Evolutionary conservation across 140 eudicot genomes (phyloP).

Genomic region (Oenanthe javanica): DNA sequence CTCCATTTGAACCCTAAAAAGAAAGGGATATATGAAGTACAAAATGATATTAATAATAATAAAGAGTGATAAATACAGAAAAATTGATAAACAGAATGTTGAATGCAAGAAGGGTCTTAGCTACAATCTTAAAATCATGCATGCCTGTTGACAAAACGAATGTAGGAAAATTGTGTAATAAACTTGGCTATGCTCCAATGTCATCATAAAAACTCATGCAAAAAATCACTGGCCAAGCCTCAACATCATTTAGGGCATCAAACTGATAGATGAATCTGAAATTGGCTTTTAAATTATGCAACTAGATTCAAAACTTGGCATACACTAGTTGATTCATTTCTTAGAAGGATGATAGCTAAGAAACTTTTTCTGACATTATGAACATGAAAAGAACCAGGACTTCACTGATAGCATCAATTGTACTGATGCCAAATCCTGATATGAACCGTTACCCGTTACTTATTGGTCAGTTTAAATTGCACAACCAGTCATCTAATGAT

Average conservation of each 20-base stretch:
- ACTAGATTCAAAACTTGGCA: background rate
- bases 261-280: background rate
- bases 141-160: background rate
- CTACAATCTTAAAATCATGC: background rate
- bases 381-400: background rate
- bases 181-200: background rate
- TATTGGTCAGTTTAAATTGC: background rate
- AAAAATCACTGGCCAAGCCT: background rate
- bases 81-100: background rate
- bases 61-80: background rate
- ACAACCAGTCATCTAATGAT: background rate
- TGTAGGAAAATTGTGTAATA: background rate
- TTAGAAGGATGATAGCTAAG: background rate
- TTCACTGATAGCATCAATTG: background rate
- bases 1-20: constrained; percentile 41
- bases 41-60: background rate
- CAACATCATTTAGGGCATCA: background rate
- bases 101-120: background rate
- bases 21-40: background rate
- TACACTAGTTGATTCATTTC: background rate
- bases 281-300: background rate
- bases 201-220: background rate
- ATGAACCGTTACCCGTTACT: background rate
- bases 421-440: background rate
- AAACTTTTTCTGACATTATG: background rate